These are phyloP conservation scores for Fusarium virguliforme DNA, from an alignment of 2,329 filamentous ascomycete genomes.

Conservation along the genomic window DNA sequence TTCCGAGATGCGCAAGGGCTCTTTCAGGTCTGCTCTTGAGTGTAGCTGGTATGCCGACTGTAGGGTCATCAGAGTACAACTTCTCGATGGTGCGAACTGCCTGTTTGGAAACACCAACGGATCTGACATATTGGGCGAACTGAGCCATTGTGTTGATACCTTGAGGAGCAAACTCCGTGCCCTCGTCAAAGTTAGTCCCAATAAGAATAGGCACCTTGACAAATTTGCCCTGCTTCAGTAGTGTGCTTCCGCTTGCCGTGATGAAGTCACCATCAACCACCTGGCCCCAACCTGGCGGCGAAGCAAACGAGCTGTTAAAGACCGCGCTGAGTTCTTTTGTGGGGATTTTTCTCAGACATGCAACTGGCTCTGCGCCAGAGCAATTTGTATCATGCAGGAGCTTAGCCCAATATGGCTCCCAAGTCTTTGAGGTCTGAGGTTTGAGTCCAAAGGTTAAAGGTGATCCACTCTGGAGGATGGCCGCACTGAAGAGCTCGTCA, in stretches of 20 bases:
- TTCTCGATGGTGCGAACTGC: neutral
- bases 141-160: neutral
- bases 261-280: neutral
- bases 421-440: neutral
- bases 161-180: neutral
- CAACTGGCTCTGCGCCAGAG: neutral
- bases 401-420: neutral
- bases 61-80: neutral
- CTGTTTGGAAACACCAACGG: neutral
- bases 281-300: neutral
- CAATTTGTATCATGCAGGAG: neutral
- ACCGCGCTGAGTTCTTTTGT: neutral
- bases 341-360: neutral
- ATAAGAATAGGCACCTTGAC: neutral
- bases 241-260: neutral
- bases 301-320: neutral
- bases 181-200: neutral
- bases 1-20: slow-evolving; percentile 54
- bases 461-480: neutral
- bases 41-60: neutral
- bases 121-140: neutral
- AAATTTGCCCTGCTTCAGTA: neutral
- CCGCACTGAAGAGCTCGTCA: neutral
- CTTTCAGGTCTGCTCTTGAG: neutral
- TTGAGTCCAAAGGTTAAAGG: neutral